A percentile compares a stretch with the other conserved stretches of the same genome.
Evolutionary conservation across 2,329 filamentous ascomycete genomes (phyloP).

Genomic region (Fusarium secorum): DNA sequence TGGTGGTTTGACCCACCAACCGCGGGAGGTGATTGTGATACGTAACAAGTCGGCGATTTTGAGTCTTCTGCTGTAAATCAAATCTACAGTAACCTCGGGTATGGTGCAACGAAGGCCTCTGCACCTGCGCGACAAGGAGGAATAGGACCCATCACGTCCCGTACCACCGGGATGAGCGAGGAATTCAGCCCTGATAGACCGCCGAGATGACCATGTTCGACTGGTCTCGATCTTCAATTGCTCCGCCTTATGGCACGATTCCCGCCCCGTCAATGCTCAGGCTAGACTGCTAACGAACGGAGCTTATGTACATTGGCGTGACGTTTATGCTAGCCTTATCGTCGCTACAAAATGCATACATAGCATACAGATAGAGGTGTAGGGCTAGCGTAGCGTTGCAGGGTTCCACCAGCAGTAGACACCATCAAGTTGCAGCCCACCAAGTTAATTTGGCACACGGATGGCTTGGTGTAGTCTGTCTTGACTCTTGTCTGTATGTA

Average conservation of each 20-base stretch:
- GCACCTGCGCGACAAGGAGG: slow-evolving; percentile 26
- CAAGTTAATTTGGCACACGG: slow-evolving; percentile 40
- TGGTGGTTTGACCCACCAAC: not conserved
- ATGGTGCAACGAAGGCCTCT: slow-evolving; percentile 20
- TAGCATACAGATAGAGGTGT: not conserved
- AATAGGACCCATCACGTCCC: slow-evolving; percentile 39
- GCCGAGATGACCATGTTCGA: slow-evolving; percentile 29
- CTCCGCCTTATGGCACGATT: slow-evolving; percentile 43
- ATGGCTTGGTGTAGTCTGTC: slow-evolving; percentile 39
- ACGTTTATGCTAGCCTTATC: slow-evolving; percentile 42
- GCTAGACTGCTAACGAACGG: slow-evolving; percentile 32
- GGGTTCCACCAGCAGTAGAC: slow-evolving; percentile 27
- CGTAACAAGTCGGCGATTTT: slow-evolving; percentile 17
- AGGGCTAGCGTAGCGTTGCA: slow-evolving; percentile 19
- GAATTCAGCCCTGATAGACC: slow-evolving; percentile 25
- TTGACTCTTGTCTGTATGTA: not conserved
- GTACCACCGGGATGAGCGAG: slow-evolving; percentile 39
- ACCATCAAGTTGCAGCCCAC: slow-evolving; percentile 29
- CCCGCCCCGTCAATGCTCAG: slow-evolving; percentile 32
- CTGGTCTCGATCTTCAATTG: slow-evolving; percentile 41
- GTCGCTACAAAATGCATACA: not conserved
- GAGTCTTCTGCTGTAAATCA: slow-evolving; percentile 8
- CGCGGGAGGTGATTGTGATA: slow-evolving; percentile 5
- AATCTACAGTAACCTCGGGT: slow-evolving; percentile 30
- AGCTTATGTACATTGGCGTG: slow-evolving; percentile 38